A percentile compares a stretch with the other conserved stretches of the same genome.
Evolutionary conservation across 345 rosid genomes (phyloP).

Genomic region (Populus pruinosa): DNA sequence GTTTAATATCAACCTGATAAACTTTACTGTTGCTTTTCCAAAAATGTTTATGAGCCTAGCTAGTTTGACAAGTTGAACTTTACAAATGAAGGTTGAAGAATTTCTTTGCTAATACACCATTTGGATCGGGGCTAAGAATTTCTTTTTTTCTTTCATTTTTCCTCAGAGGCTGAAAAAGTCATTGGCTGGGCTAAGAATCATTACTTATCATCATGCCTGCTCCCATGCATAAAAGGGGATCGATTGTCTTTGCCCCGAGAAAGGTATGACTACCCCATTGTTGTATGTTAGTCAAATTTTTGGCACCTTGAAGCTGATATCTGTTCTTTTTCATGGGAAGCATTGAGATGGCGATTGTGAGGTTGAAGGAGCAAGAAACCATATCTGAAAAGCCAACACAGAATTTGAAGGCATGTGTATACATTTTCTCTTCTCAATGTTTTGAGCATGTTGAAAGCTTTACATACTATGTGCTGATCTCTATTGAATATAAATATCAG

Average conservation of each 20-base stretch:
- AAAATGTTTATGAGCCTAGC: background rate
- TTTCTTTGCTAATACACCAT: background rate
- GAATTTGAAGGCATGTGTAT: constrained; percentile 64
- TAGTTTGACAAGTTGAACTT: constrained; percentile 4
- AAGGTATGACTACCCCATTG: constrained; percentile 45
- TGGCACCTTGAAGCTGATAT: constrained; percentile 18
- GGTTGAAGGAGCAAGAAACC: constrained; percentile 82
- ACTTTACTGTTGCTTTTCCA: background rate
- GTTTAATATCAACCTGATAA: background rate
- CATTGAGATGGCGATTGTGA: constrained; percentile 74
- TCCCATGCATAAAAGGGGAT: constrained; percentile 65
- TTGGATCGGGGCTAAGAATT: background rate
- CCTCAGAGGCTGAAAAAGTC: constrained; percentile 84
- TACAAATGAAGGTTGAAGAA: background rate
- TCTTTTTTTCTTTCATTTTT: background rate
- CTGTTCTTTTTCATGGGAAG: constrained; percentile 44
- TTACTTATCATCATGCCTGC: constrained; percentile 59
- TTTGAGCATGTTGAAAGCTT: constrained; percentile 8
- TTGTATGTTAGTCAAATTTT: background rate
- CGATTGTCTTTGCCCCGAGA: constrained; percentile 70
- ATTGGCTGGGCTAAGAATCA: constrained; percentile 98
- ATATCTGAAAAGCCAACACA: constrained; percentile 61
- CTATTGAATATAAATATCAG: constrained; percentile 21
- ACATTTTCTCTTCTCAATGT: constrained; percentile 3
- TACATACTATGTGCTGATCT: constrained; percentile 8